Base-by-base conservation (phyloP, 1,284 basidiomycete species). In the Ustilago tritici region DNA sequence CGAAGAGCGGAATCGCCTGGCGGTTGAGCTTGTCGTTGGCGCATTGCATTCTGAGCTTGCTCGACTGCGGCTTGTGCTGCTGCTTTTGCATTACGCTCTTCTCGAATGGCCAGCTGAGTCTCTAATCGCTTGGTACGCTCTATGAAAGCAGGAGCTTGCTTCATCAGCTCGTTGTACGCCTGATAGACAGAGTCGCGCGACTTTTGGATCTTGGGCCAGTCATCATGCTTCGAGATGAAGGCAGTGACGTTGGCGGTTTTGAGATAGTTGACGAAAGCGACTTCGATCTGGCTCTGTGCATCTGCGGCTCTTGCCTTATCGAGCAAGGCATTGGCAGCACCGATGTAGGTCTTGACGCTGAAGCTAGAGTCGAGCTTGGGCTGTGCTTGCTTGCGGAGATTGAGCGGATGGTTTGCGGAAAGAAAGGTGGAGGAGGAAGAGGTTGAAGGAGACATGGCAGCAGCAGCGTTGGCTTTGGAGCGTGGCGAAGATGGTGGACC, bases 211-310 rank as follows among this genome's bases (percentile, higher is more conserved):
- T 56, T 70, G 1, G 76, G 73, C 82, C 81, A 84, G n/a, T 84
- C 83, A 53, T 81, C 70, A 59, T 84, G 83, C 65, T 83, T 85
- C 17, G 82, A 75, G 60, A 85, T 83, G 58, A 82, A 83, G 9
- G 82, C 76, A 3, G 81, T 81, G 47, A 85, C 82, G 38, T 75
- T 78, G 49, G 84, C 84, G 0, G 82, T 78, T 64, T 84, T 86
- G 62, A 85, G 76, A 55, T 86, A 86, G 76, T 85, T 84, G 70
- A 86, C 82, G 58, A 86, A 86, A 35, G 85, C 85, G 19, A 79
- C 69, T 56, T 85, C 85, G 41, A 85, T 65, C 57, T 83, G 75
- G n/a, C 76, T 82, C 63, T 82, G 81, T 19, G 72, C 76, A 43
- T 86, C 83, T n/a, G 78, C 79, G 14, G 79, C 77, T 61, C 82